These are phyloP conservation scores for Neltuma alba DNA, from an alignment of 306 rosid species.

Conservation along the genomic window DNA sequence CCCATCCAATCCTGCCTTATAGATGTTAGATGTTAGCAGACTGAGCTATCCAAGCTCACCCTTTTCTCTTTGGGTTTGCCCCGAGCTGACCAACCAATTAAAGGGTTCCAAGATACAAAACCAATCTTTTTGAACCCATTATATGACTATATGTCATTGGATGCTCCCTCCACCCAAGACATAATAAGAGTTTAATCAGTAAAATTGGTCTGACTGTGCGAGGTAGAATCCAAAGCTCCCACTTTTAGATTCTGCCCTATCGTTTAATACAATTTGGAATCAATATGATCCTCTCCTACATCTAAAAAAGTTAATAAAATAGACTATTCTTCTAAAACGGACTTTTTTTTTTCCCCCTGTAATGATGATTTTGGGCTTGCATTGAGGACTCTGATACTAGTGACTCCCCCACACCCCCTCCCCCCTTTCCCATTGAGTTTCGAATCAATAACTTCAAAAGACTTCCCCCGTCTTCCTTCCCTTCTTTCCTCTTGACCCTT, in stretches of 20 bases:
- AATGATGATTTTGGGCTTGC: background rate
- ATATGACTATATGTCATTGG: slow-evolving; percentile 48
- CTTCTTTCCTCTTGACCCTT: background rate
- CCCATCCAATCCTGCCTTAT: slow-evolving; percentile 24
- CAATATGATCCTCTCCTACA: slow-evolving; percentile 45
- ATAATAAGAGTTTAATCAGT: slow-evolving; percentile 44
- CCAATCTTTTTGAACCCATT: slow-evolving; percentile 55
- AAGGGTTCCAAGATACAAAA: slow-evolving; percentile 62
- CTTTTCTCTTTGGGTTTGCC: background rate
- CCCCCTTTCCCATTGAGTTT: background rate
- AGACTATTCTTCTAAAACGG: background rate
- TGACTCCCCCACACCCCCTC: background rate
- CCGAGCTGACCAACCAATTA: slow-evolving; percentile 36
- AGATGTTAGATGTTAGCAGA: slow-evolving; percentile 37
- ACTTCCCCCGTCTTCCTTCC: slow-evolving; percentile 30
- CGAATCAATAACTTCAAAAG: slow-evolving; percentile 6
- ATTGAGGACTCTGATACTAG: background rate
- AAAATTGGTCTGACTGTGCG: background rate
- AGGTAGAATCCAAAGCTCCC: slow-evolving; percentile 69
- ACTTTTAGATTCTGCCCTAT: slow-evolving; percentile 40
- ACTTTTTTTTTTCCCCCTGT: background rate
- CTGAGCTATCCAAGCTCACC: slow-evolving; percentile 60
- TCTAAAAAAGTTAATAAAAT: slow-evolving; percentile 35
- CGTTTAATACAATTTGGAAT: slow-evolving; percentile 36
- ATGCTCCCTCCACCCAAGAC: slow-evolving; percentile 63